Percentiles rank a stretch among this genome's conserved stretches.
These are phyloP conservation scores for Mycothermus thermophilus DNA, from an alignment of 495 filamentous ascomycete species.

Conservation along the genomic window DNA sequence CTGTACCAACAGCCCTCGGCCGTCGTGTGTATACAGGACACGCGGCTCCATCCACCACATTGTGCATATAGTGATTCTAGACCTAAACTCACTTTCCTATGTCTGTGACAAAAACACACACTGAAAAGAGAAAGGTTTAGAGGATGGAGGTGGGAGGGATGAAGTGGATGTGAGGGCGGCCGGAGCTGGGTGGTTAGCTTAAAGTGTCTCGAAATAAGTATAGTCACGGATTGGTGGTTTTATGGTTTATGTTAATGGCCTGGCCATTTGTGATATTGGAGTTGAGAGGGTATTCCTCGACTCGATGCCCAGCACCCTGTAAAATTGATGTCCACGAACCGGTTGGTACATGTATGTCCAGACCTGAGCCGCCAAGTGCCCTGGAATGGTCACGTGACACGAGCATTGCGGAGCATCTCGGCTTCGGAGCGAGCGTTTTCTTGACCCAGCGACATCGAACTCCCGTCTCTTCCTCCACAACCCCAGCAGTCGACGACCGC, in stretches of 20 bases:
- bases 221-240: too few relatives aligned
- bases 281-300: too few relatives aligned
- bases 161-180: background rate
- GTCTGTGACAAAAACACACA: constrained; percentile 3
- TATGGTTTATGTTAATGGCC: too few relatives aligned
- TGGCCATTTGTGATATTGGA: too few relatives aligned
- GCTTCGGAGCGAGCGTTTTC: constrained; percentile 18
- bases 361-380: too few relatives aligned
- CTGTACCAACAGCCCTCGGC: constrained; percentile 39
- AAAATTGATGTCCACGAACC: too few relatives aligned
- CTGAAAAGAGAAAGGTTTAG: background rate
- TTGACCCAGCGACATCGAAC: too few relatives aligned
- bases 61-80: constrained; percentile 40
- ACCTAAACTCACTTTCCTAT: constrained; percentile 18
- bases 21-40: constrained; percentile 20
- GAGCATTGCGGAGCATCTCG: constrained; percentile 19
- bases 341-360: too few relatives aligned
- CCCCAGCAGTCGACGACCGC: constrained; percentile 2
- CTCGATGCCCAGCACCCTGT: too few relatives aligned
- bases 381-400: too few relatives aligned
- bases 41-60: constrained; percentile 21
- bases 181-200: background rate
- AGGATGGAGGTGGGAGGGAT: background rate
- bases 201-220: constrained; percentile 1
- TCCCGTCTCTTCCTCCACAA: too few relatives aligned